Conservation (phyloP, 805 yeast species). For the Komagataella phaffii region DNA sequence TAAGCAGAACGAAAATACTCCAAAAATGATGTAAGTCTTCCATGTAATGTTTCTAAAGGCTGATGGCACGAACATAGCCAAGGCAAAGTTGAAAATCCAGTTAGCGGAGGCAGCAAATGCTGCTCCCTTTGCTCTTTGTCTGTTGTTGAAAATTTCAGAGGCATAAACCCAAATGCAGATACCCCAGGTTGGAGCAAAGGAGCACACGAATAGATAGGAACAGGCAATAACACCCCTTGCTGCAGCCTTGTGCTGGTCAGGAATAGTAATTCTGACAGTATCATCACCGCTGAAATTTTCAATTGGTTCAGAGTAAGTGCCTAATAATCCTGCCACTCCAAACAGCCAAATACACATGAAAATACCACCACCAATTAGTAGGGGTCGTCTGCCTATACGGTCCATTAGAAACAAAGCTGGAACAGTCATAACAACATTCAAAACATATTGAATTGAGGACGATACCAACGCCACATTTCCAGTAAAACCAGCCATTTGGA, state of each 20-base stretch:
- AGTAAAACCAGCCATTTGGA: conserved; percentile 48
- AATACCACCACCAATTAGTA: conserved; percentile 34
- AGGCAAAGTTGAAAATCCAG: conserved; percentile 58
- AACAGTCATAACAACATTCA: conserved; percentile 41
- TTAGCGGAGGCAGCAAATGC: conserved; percentile 56
- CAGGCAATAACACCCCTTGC: conserved; percentile 33
- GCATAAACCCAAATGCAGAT: conserved; percentile 42
- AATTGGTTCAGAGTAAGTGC: conserved; percentile 21
- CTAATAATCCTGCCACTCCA: conserved; percentile 34
- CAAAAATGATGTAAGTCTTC: conserved; percentile 47
- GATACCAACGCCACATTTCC: conserved; percentile 39
- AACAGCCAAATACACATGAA: conserved; percentile 25
- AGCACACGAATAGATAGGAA: conserved; percentile 29
- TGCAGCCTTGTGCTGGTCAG: conserved; percentile 17
- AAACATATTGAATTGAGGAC: conserved; percentile 47
- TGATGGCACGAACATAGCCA: conserved; percentile 49
- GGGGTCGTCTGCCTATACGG: conserved; percentile 53
- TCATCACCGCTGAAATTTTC: conserved; percentile 14
- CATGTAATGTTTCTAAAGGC: conserved; percentile 41
- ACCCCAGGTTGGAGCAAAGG: conserved; percentile 37
- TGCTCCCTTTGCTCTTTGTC: conserved; percentile 54
- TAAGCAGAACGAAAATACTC: conserved; percentile 35
- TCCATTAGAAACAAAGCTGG: conserved; percentile 52
- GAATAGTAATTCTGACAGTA: conserved; percentile 21
- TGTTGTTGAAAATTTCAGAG: conserved; percentile 46